A percentile compares a stretch with the other conserved stretches of the same genome.
Conservation (phyloP, 73 alveolate genomes). For the Paramecium sonneborni region DNA sequence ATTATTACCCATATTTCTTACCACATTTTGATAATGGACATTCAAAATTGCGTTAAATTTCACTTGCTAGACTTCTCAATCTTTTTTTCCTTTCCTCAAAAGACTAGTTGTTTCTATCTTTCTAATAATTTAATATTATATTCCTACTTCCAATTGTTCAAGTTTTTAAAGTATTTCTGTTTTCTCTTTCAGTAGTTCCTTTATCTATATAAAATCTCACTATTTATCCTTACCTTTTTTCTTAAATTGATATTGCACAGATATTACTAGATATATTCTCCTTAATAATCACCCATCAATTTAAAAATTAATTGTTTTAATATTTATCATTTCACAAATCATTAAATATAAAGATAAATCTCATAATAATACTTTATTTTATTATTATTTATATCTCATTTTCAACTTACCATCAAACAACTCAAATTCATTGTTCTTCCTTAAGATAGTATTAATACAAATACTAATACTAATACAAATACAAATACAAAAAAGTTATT, state of each 20-base stretch:
- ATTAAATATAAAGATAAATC: neutral
- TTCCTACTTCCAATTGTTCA: neutral
- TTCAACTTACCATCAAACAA: neutral
- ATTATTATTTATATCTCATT: neutral
- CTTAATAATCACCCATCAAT: neutral
- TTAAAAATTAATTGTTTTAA: neutral
- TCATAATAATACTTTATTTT: neutral
- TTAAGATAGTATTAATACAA: no score
- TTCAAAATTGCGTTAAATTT: constrained; percentile 24
- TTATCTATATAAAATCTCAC: neutral
- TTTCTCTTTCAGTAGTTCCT: neutral
- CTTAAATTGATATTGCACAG: neutral
- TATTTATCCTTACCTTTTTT: neutral
- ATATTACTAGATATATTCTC: neutral
- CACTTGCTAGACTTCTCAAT: constrained; percentile 36
- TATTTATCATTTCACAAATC: neutral
- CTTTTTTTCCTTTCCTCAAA: constrained; percentile 51
- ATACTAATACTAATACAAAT: no score
- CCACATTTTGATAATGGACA: constrained; percentile 38
- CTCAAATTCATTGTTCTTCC: no score
- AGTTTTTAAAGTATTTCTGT: neutral
- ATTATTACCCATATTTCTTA: constrained; percentile 38
- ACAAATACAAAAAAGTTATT: no score
- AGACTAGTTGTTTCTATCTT: neutral
- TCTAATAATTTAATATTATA: neutral